Percentiles rank a stretch among this genome's conserved stretches.
Conservation (phyloP, 1,139 yeast genomes). For the Yarrowia galli region DNA sequence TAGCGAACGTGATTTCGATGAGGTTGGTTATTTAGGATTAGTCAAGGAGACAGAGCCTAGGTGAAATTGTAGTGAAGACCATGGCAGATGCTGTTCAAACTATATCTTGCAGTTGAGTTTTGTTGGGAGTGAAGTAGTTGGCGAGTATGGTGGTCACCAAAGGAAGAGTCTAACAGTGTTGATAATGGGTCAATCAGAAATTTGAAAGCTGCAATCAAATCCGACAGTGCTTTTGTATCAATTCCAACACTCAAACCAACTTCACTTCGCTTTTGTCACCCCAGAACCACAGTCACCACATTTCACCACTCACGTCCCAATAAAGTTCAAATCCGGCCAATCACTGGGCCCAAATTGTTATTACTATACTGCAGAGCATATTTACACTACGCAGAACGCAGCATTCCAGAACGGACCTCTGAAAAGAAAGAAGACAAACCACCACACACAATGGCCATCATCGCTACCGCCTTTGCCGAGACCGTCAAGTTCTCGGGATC, state of each 20-base stretch:
- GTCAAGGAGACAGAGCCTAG: no score
- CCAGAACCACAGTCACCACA: no score
- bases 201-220: not conserved
- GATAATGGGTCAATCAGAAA: not conserved
- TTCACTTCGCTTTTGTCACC: not conserved
- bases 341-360: slow-evolving; percentile 32
- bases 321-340: slow-evolving; percentile 23
- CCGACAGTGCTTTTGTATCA: no score
- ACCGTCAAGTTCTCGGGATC: slow-evolving; percentile 74
- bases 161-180: not conserved
- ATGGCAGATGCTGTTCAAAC: not conserved
- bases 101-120: not conserved
- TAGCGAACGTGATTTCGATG: slow-evolving; percentile 24
- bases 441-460: slow-evolving; percentile 58
- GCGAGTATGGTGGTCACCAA: no score
- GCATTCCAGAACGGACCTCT: slow-evolving; percentile 9
- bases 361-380: slow-evolving; percentile 14
- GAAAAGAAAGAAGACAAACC: not conserved
- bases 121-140: slow-evolving; percentile 4
- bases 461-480: slow-evolving; percentile 85
- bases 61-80: no score
- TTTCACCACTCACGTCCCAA: not conserved
- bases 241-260: no score
- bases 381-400: slow-evolving; percentile 6
- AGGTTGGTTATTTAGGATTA: no score